Percentiles rank a stretch among this genome's conserved stretches.
Conservation (phyloP, 371 early-diverging fungal genomes). For the Mucor piriformis region DNA sequence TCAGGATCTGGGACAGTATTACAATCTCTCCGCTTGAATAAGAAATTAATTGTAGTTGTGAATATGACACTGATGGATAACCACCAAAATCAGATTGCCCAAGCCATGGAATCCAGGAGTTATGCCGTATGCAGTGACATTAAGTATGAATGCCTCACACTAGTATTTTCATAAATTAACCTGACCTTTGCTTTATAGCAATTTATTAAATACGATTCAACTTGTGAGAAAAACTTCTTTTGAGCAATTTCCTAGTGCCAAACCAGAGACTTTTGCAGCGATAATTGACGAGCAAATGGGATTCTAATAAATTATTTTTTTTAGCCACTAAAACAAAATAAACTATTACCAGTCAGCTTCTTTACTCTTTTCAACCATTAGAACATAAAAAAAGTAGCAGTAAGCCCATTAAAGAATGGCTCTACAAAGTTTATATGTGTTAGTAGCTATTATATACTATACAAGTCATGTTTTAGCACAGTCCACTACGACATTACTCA, state of each 20-base stretch:
- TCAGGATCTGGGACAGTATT: conserved; percentile 78
- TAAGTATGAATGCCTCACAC: conserved; percentile 30
- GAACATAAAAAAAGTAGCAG: not conserved
- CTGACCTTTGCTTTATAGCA: conserved; percentile 1
- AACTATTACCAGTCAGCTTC: not conserved
- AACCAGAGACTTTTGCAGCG: conserved; percentile 23
- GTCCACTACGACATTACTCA: conserved; percentile 12
- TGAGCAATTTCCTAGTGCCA: conserved; percentile 18
- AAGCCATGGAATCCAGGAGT: conserved; percentile 59
- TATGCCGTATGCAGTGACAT: conserved; percentile 55
- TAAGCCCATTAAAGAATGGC: not conserved
- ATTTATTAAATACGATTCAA: conserved; percentile 21
- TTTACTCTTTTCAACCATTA: not conserved
- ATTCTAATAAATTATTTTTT: not conserved
- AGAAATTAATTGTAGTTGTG: conserved; percentile 71
- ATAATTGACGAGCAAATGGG: conserved; percentile 29
- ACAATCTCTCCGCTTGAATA: conserved; percentile 70
- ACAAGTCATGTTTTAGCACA: conserved; percentile 1
- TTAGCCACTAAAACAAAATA: too few species aligned
- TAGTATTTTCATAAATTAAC: not conserved
- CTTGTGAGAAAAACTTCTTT: not conserved
- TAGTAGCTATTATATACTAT: not conserved
- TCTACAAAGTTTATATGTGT: not conserved
- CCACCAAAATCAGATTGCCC: conserved; percentile 87
- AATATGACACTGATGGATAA: conserved; percentile 82